Base-by-base conservation (phyloP, 176 grass and related monocot genomes). In the Zea luxurians region DNA sequence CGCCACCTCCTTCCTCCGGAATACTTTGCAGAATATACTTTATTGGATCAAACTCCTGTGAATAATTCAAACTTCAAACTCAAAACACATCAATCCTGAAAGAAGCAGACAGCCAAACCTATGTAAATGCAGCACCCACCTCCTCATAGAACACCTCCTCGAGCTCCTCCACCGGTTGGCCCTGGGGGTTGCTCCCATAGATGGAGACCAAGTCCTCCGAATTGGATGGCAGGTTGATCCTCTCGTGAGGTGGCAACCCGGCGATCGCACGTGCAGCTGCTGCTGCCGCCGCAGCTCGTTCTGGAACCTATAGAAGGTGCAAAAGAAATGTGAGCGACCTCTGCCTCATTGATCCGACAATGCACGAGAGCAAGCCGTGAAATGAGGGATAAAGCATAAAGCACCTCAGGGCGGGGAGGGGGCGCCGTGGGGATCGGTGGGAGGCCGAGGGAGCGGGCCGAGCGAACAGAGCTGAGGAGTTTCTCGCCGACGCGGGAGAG, bases 391-490 rank as follows among this genome's bases (percentile, higher is more conserved):
- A 68, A 4, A 41, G 64, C 21, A 0, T n/a, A 7, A 17, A 27
- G 52, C 11, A 94, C 92, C 92, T 91, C 92, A 3, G 92, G 92
- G 21, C 86, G 88, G 62, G 89, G 75, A 49, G 88, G 62, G 7
- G 79, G 15, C 5, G 77, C 71, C 8, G 86, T 38, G 0, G 82
- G 71, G 7, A 77, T 74, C 43, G 78, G 66, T 1, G 96, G 92
- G 45, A 99, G 75, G 35, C 90, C 92, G 21, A 99, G 88, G 13
- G 92, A 95, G 86, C 96, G 89, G 12, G 96, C 92, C 38, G 96
- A 95, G 75, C 96, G 96, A n/a, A 99, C 90, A 54, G 92, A 99
- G 86, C 90, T 99, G 83, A 99, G 83, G 64, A 99, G 76, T 90
- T 87, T 99, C 90, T 99, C 96, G 68, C 96, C 90, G 66, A 99